Conservation (phyloP, 208 protist species). For the Angomonas ambiguus region DNA sequence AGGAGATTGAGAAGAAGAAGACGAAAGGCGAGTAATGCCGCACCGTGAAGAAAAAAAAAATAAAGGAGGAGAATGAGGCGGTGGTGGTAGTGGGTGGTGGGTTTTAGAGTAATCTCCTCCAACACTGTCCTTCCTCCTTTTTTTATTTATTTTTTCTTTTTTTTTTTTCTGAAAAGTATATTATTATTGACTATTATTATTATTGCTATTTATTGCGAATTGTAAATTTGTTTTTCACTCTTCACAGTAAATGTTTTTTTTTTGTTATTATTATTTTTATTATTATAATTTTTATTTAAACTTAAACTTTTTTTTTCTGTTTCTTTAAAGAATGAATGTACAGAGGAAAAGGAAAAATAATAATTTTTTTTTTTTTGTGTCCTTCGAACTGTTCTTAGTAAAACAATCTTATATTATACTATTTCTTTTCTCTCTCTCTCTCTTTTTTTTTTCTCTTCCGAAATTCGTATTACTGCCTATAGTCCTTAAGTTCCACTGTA, state of each 20-base stretch:
- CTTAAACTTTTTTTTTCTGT: conserved; percentile 18
- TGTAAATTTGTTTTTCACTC: not conserved
- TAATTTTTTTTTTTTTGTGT: not conserved
- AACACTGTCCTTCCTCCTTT: not conserved
- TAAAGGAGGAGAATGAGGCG: too few species aligned
- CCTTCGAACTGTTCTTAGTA: not conserved
- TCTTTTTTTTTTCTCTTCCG: not conserved
- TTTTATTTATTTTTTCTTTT: not conserved
- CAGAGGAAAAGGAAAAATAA: not conserved
- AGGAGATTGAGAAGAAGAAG: too few species aligned
- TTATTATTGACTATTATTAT: conserved; percentile 3
- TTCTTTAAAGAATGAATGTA: conserved; percentile 7
- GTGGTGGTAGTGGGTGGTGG: too few species aligned
- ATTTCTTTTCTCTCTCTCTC: not conserved
- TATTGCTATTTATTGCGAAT: not conserved
- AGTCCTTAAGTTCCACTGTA: too few species aligned
- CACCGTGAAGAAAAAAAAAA: too few species aligned
- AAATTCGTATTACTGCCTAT: too few species aligned
- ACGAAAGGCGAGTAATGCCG: too few species aligned
- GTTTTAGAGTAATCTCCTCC: too few species aligned
- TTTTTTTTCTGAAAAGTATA: not conserved
- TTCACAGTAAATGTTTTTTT: not conserved
- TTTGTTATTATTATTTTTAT: conserved; percentile 1
- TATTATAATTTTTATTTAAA: not conserved
- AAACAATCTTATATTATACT: not conserved